A percentile compares a stretch with the other conserved stretches of the same genome.
Evolutionary conservation across 495 filamentous ascomycete species (phyloP).

Genomic region (Xylaria telfairii): DNA sequence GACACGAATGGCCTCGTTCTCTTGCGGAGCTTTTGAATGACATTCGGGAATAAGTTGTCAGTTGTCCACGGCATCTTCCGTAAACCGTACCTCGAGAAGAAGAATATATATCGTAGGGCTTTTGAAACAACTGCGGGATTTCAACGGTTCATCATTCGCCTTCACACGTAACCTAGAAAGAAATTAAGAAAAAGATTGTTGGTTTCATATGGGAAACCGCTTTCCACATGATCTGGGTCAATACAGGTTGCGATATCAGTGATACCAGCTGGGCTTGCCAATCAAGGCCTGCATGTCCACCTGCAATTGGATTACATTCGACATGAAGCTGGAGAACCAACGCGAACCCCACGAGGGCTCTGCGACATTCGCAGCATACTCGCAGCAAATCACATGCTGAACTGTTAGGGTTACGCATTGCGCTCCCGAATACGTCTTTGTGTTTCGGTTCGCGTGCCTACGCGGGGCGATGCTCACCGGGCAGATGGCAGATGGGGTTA

Average conservation of each 20-base stretch:
- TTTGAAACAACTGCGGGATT: background rate
- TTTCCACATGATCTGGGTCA: background rate
- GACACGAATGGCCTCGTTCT: conserved; percentile 23
- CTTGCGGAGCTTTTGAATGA: conserved; percentile 15
- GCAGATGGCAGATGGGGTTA: background rate
- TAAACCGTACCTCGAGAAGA: background rate
- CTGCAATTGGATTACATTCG: background rate
- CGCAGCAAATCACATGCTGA: background rate
- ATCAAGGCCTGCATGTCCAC: background rate
- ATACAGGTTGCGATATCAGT: background rate
- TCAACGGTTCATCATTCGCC: background rate
- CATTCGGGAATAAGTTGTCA: conserved; percentile 19
- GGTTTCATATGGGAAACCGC: background rate
- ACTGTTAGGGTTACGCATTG: background rate
- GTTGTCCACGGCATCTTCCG: conserved; percentile 17
- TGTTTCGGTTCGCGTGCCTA: background rate
- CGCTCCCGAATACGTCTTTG: background rate
- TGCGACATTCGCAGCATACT: background rate
- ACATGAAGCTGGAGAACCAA: background rate
- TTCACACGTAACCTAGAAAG: background rate
- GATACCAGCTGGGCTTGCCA: background rate
- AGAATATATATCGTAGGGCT: background rate
- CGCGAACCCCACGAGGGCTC: background rate
- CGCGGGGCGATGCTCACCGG: background rate
- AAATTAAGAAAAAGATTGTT: background rate